Base-by-base conservation (phyloP, 495 filamentous ascomycete genomes). In the Penicillium robsamsonii region DNA sequence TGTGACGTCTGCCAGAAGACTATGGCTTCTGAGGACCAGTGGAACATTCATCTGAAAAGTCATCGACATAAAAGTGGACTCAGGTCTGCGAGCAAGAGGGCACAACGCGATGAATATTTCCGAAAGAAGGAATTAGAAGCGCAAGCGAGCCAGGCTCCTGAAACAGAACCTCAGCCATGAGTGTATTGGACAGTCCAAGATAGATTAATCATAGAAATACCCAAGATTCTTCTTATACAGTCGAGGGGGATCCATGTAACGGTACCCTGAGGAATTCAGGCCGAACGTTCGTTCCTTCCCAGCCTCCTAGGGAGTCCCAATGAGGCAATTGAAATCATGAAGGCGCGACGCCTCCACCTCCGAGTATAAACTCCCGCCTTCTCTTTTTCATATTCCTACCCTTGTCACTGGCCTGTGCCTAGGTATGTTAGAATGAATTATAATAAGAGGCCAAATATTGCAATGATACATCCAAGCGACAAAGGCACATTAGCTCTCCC, bases 1-100 rank as follows among this genome's bases (percentile, higher is more conserved):
- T 99, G 94, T 60, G 85, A 93, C 8, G 20, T 84, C 7, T 99
- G 94, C 65, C 60, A 78, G 11, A 86, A 86, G 53, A 87, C 84
- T 4, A 75, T 87, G 46, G 75, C 84, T 35, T 86, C 82, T 1
- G 82, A 90, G 62, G 80, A 86, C 43, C 80, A 91, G 56, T 97
- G 92, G 92, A 67, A 81, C 30, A 72, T 74, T 40, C 94, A 98
- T 70, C 63, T 92, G 5, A 83, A 81, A 53, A 85, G 91, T 55
- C 79, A 79, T 47, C 74, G 70, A 30, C 91, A 96, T 61, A 78
- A 70, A 60, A 69, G 72, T 53, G 70, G 67, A 3, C 38, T 80
- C 12, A 77, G 68, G 46, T 62, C 66, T 44, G 62, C 61, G 2
- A 66, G 63, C 9, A 74, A 59, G 53, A 68, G 59, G 53, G 65